Percentiles rank a stretch among this genome's conserved stretches.
These are phyloP conservation scores for Coelastrella sp. DNA, from an alignment of 139 green algal genomes.

Conservation along the genomic window DNA sequence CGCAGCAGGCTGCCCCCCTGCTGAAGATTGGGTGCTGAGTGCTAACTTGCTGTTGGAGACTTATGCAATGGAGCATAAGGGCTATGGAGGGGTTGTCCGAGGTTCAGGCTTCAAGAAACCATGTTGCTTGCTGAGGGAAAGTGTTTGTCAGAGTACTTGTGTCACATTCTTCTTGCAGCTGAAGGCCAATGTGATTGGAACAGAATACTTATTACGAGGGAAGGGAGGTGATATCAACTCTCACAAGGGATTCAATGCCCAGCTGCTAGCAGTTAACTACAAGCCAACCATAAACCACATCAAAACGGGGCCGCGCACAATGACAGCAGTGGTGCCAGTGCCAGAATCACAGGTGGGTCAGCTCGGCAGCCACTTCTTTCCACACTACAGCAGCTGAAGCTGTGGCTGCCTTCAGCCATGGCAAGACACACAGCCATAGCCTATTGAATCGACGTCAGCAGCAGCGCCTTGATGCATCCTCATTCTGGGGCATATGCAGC, in stretches of 20 bases:
- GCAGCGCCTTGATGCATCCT: not conserved
- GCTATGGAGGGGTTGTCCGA: too few relatives aligned
- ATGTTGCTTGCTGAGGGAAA: too few relatives aligned
- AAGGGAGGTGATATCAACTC: not conserved
- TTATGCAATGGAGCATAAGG: too few relatives aligned
- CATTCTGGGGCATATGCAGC: too few relatives aligned
- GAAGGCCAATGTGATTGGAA: slow-evolving; percentile 90
- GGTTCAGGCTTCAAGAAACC: too few relatives aligned
- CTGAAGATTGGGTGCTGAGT: too few relatives aligned
- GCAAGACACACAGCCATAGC: not conserved
- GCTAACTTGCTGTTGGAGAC: too few relatives aligned
- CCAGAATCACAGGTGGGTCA: slow-evolving; percentile 19
- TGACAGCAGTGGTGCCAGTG: slow-evolving; percentile 49
- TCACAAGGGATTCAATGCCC: slow-evolving; percentile 51
- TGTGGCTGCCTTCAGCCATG: not conserved
- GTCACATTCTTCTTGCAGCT: slow-evolving; percentile 42
- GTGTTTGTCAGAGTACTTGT: not conserved
- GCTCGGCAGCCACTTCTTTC: not conserved
- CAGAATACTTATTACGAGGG: slow-evolving; percentile 77
- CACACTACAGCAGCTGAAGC: not conserved
- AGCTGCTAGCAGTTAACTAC: slow-evolving; percentile 60
- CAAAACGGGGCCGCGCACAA: slow-evolving; percentile 52
- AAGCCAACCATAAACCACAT: slow-evolving; percentile 53
- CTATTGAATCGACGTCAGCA: not conserved
- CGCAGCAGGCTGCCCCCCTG: too few relatives aligned